Evolutionary conservation across 176 grass and related monocot species (phyloP).

Genomic region (Zizania latifolia): DNA sequence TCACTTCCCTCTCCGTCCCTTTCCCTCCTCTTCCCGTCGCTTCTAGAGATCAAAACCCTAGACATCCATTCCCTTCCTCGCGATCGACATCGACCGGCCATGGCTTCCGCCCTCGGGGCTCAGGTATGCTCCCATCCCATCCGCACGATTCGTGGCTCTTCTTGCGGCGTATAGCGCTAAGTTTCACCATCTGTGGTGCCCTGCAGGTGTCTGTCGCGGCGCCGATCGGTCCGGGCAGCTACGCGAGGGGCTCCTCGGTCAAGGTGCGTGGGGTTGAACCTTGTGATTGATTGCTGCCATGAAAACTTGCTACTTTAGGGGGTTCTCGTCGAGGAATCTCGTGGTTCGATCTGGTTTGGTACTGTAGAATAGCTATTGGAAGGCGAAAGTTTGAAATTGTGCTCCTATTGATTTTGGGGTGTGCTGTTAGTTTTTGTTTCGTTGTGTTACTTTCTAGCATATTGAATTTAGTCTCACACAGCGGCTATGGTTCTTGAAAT

Average conservation of each 20-base stretch:
- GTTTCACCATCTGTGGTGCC: neutral
- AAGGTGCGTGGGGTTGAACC: constrained; percentile 21
- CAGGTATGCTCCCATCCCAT: constrained; percentile 4
- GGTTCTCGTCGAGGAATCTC: neutral
- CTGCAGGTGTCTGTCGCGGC: constrained; percentile 24
- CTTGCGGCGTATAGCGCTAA: neutral
- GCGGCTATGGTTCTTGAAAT: too few relatives aligned
- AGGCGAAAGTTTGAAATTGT: neutral
- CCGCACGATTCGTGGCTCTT: neutral
- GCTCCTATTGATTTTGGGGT: neutral
- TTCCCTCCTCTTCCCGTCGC: constrained; percentile 12
- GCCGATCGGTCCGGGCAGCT: constrained; percentile 4
- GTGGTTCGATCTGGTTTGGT: neutral
- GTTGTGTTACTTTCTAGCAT: too few relatives aligned
- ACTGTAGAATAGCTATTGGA: constrained; percentile 2
- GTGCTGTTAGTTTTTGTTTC: too few relatives aligned
- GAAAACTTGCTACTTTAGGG: neutral
- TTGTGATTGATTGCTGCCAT: too few relatives aligned
- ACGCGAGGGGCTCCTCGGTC: neutral
- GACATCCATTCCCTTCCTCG: neutral
- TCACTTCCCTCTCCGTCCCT: neutral
- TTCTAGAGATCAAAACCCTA: constrained; percentile 35
- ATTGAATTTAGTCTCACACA: too few relatives aligned
- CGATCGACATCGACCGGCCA: neutral
- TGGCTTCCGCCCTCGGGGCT: constrained; percentile 22